These are phyloP conservation scores for Polytolypa hystricis DNA, from an alignment of 2,329 filamentous ascomycete genomes.

Conservation along the genomic window DNA sequence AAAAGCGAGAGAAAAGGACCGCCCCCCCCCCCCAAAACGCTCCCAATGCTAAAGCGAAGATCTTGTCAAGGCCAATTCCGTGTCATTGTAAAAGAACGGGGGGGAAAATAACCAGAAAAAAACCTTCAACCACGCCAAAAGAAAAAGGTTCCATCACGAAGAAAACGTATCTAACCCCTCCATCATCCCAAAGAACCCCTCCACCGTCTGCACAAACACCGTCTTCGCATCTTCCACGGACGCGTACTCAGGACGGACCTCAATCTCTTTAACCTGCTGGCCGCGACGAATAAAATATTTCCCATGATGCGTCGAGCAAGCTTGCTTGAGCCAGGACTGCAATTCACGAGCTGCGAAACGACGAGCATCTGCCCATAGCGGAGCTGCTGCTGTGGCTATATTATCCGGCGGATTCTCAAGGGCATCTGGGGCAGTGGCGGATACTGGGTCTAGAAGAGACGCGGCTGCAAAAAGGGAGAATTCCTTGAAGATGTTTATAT, in stretches of 20 bases:
- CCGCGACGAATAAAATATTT: constrained; percentile 39
- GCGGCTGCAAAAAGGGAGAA: constrained; percentile 26
- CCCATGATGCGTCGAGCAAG: constrained; percentile 36
- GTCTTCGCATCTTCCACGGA: constrained; percentile 14
- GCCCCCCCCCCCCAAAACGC: too few relatives aligned
- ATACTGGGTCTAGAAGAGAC: constrained; percentile 17
- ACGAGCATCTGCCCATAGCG: constrained; percentile 18
- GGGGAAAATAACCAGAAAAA: too few relatives aligned
- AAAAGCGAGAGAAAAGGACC: too few relatives aligned
- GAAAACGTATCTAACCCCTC: constrained; percentile 12
- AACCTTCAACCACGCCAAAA: too few relatives aligned
- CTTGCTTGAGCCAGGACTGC: constrained; percentile 30
- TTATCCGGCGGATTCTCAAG: constrained; percentile 3
- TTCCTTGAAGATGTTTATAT: constrained; percentile 30
- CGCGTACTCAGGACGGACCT: constrained; percentile 22
- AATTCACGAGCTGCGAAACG: constrained; percentile 32
- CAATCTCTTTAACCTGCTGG: constrained; percentile 34
- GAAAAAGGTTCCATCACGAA: too few relatives aligned
- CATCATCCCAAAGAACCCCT: constrained; percentile 14
- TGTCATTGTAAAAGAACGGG: too few relatives aligned
- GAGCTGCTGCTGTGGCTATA: constrained; percentile 4
- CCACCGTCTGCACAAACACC: constrained; percentile 17
- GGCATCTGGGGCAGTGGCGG: constrained; percentile 9
- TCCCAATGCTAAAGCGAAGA: too few relatives aligned
- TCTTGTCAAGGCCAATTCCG: too few relatives aligned